Conservation (phyloP, 2,329 filamentous ascomycete species). For the Epicoccum sorghinum region DNA sequence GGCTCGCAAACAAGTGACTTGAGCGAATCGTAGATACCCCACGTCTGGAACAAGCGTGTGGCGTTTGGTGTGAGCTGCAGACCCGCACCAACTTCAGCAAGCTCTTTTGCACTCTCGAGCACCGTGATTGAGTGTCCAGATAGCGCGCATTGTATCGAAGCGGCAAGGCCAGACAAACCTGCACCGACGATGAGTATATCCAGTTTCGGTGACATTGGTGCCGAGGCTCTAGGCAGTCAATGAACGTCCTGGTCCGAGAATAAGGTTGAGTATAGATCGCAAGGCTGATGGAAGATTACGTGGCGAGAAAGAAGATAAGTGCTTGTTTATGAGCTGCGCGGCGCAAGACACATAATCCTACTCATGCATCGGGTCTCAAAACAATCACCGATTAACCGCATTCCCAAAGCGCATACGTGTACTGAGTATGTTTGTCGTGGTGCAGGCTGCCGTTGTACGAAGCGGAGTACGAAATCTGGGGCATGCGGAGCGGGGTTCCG, state of each 20-base stretch:
- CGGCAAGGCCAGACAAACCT: slow-evolving; percentile 52
- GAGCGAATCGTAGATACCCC: slow-evolving; percentile 57
- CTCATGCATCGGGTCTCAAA: slow-evolving; percentile 12
- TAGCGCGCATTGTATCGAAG: slow-evolving; percentile 51
- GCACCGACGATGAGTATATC: slow-evolving; percentile 45
- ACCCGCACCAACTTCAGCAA: slow-evolving; percentile 51
- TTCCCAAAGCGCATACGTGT: not conserved
- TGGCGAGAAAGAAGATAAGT: not conserved
- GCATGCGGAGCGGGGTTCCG: slow-evolving; percentile 12
- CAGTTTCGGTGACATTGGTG: slow-evolving; percentile 22
- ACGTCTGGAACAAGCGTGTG: slow-evolving; percentile 57
- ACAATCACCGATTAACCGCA: slow-evolving; percentile 16
- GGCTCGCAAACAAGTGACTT: slow-evolving; percentile 51
- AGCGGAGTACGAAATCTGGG: slow-evolving; percentile 8
- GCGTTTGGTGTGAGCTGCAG: slow-evolving; percentile 49
- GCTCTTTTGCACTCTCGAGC: slow-evolving; percentile 49
- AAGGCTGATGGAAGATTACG: too few relatives aligned
- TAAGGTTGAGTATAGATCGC: too few relatives aligned
- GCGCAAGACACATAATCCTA: slow-evolving; percentile 6
- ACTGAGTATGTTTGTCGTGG: not conserved
- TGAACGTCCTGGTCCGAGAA: too few relatives aligned
- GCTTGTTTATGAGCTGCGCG: slow-evolving; percentile 1
- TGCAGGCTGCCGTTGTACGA: slow-evolving; percentile 14
- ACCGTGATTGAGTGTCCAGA: slow-evolving; percentile 51
- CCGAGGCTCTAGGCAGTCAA: too few relatives aligned